Base-by-base conservation (phyloP, 2,329 filamentous ascomycete species). In the Thielaviopsis musarum region DNA sequence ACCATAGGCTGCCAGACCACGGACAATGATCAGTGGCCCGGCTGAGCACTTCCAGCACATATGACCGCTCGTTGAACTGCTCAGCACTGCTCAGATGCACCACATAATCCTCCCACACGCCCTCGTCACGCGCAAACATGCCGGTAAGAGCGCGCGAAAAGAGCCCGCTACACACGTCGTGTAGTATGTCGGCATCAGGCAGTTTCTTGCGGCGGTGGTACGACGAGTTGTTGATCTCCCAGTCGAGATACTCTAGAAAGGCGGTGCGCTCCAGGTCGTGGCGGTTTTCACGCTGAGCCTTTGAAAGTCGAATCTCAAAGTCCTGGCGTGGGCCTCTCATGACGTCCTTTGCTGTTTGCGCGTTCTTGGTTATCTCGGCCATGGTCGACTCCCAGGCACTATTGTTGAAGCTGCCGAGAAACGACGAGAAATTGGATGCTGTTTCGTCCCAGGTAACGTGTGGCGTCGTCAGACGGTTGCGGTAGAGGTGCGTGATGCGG, bases 1-100 rank as follows among this genome's bases (percentile, higher is more conserved):
- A 88, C 93, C 93, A 98, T 6, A 98, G 77, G 28, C 81, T 78
- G 17, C 93, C 93, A 6, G 90, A 94, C 86, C 90, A 95, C 1
- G 93, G 91, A 65, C 91, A 95, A 70, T 97, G 93, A 52, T 84
- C 81, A 10, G 91, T 93, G 13, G 89, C 90, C 64, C 90, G 81
- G 65, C 89, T 84, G 2, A 94, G 76, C 6, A 91, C 79, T 54
- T 88, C 80, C 10, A 95, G 77, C 45, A 87, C 70, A 30, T 66
- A 67, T 38, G 64, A 66, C 13, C 52, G 30, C 41, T 59, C 38
- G 59, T 74, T 61, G 54, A 73, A 21, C 70, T 77, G 59, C 67
- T 70, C 64, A 64, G 71, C 70, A 61, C 74, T 78, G n/a, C 75
- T 77, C 54, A 93, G 72, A 64, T 89, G 90, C 62, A 89, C 85